Evolutionary conservation across 192 early-diverging fungal genomes (phyloP).

Genomic region (Linnemannia zychae): DNA sequence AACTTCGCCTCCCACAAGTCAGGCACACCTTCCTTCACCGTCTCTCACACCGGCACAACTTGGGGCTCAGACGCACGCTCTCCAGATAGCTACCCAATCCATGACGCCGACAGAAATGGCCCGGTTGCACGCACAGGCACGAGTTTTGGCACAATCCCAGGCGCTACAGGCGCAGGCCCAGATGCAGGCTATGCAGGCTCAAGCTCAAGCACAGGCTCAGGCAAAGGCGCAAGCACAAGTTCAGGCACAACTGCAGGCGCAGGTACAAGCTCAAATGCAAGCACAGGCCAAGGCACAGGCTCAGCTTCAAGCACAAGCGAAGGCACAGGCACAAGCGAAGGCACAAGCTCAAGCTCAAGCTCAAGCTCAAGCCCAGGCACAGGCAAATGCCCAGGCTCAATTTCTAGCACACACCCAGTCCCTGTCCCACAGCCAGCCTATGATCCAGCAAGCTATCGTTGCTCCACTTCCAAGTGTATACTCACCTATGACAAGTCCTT

Average conservation of each 20-base stretch:
- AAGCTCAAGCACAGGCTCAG: constrained; percentile 53
- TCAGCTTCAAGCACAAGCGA: constrained; percentile 36
- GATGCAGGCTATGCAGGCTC: constrained; percentile 31
- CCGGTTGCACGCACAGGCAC: constrained; percentile 44
- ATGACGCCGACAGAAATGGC: constrained; percentile 15
- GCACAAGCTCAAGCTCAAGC: constrained; percentile 13
- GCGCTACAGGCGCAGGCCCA: constrained; percentile 23
- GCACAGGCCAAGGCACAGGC: constrained; percentile 43
- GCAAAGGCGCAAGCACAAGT: constrained; percentile 45
- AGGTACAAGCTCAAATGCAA: constrained; percentile 45
- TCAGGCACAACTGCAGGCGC: constrained; percentile 16
- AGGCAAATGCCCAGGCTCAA: neutral
- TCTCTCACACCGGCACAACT: constrained; percentile 6
- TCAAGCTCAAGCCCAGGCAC: constrained; percentile 10
- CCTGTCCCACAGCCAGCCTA: constrained; percentile 15
- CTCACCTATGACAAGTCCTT: constrained; percentile 5
- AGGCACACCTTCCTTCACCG: constrained; percentile 14
- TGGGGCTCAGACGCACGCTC: neutral
- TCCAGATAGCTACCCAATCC: constrained; percentile 11
- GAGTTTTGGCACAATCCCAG: constrained; percentile 53
- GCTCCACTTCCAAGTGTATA: neutral
- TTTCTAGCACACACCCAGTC: neutral
- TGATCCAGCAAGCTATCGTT: constrained; percentile 26
- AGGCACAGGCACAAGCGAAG: constrained; percentile 39
- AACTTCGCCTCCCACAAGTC: constrained; percentile 19